Evolutionary conservation across 176 grass and related monocot genomes (phyloP).

Genomic region (Aechmea fasciata): DNA sequence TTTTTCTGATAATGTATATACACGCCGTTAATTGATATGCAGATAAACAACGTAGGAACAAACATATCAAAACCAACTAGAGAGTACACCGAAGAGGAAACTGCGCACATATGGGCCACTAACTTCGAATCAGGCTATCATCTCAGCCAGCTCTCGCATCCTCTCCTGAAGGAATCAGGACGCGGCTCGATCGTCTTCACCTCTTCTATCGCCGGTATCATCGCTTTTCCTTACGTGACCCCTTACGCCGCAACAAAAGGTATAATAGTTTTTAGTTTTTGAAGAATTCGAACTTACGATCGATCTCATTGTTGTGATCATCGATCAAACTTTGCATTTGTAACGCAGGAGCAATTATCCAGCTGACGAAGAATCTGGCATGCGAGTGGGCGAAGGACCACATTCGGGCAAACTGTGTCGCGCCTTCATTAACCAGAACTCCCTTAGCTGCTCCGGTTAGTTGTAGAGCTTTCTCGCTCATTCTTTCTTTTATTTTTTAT

Average conservation of each 20-base stretch:
- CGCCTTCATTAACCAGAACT: conserved; percentile 29
- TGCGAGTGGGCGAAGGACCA: conserved; percentile 43
- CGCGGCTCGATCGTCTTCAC: conserved; percentile 22
- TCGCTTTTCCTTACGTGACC: conserved; percentile 14
- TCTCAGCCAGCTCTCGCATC: conserved; percentile 12
- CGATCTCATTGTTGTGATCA: too few relatives aligned
- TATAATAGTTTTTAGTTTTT: neutral
- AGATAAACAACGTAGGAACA: too few relatives aligned
- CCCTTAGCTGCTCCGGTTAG: neutral
- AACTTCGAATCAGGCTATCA: too few relatives aligned
- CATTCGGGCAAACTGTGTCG: conserved; percentile 35
- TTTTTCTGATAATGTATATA: too few relatives aligned
- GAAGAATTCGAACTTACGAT: too few relatives aligned
- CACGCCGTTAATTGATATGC: too few relatives aligned
- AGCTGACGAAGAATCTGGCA: conserved; percentile 38
- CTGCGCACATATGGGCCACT: too few relatives aligned
- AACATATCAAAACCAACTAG: too few relatives aligned
- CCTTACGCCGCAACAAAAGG: conserved; percentile 39
- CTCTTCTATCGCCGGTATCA: conserved; percentile 2
- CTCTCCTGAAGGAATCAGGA: conserved; percentile 36
- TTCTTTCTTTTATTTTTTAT: too few relatives aligned
- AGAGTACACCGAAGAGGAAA: too few relatives aligned
- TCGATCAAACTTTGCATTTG: too few relatives aligned
- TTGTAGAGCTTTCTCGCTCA: too few relatives aligned
- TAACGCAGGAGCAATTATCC: conserved; percentile 21